Evolutionary conservation across 768 basidiomycete species (phyloP).

Genomic region (Pisolithus marmoratus): DNA sequence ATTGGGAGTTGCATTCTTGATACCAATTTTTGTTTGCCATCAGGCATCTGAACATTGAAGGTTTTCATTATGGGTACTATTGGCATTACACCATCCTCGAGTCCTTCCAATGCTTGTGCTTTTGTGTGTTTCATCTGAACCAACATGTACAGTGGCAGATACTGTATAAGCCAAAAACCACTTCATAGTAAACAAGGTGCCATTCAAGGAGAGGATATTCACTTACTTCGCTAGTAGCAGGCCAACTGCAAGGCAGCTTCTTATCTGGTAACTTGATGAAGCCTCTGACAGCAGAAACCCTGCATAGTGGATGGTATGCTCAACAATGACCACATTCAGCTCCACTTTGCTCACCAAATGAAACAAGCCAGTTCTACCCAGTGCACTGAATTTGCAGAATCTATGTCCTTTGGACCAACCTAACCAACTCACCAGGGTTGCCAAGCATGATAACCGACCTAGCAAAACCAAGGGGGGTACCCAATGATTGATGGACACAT

Average conservation of each 20-base stretch:
- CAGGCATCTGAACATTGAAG: neutral
- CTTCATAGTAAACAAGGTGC: no score
- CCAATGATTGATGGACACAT: constrained; percentile 77
- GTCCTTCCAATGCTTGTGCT: neutral
- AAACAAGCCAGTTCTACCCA: constrained; percentile 72
- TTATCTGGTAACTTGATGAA: constrained; percentile 58
- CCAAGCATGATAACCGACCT: constrained; percentile 76
- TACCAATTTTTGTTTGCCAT: neutral
- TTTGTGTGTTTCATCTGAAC: neutral
- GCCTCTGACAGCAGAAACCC: constrained; percentile 65
- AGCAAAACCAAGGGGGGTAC: constrained; percentile 78
- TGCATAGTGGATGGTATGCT: constrained; percentile 80
- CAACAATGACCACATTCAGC: constrained; percentile 85
- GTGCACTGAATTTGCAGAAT: neutral
- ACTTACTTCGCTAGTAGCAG: no score
- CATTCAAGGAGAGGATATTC: no score
- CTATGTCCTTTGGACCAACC: neutral
- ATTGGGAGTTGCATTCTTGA: constrained; percentile 24
- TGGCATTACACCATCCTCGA: neutral
- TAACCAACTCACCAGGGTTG: constrained; percentile 53
- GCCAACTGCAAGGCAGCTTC: constrained; percentile 61
- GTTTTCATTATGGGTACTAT: neutral
- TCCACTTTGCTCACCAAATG: constrained; percentile 83
- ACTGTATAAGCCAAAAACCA: no score
- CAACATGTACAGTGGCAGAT: neutral